Percentiles rank a stretch among this genome's conserved stretches.
Evolutionary conservation across 495 filamentous ascomycete species (phyloP).

Genomic region (Lasiosphaeria hispida): DNA sequence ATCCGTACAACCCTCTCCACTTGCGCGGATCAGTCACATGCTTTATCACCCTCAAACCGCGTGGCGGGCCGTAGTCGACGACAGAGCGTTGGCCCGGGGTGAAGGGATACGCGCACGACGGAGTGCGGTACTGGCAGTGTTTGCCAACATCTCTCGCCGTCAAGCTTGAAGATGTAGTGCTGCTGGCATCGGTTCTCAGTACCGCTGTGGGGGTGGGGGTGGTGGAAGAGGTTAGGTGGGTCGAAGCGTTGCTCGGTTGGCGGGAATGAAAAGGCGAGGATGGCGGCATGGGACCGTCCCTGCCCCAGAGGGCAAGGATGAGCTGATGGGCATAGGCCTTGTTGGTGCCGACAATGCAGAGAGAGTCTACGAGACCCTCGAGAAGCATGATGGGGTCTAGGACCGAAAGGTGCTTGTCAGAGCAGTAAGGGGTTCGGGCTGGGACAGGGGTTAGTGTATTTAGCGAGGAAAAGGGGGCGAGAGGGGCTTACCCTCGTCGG

Average conservation of each 20-base stretch:
- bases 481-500: slow-evolving; percentile 4
- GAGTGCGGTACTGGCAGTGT: slow-evolving; percentile 18
- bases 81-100: slow-evolving; percentile 22
- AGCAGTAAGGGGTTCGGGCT: slow-evolving; percentile 16
- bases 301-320: slow-evolving; percentile 18
- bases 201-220: too few relatives aligned
- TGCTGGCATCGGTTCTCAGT: too few relatives aligned
- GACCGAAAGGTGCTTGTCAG: slow-evolving; percentile 17
- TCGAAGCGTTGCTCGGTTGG: too few relatives aligned
- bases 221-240: too few relatives aligned
- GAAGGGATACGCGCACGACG: slow-evolving; percentile 19
- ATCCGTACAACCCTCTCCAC: slow-evolving; percentile 18
- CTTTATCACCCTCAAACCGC: slow-evolving; percentile 8
- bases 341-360: slow-evolving; percentile 26
- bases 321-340: slow-evolving; percentile 20
- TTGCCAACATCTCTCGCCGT: not conserved
- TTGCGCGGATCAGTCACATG: slow-evolving; percentile 15
- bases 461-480: too few relatives aligned
- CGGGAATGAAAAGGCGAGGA: not conserved
- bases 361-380: slow-evolving; percentile 15
- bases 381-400: slow-evolving; percentile 26
- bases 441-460: not conserved
- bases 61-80: slow-evolving; percentile 8
- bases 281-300: not conserved
- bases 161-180: too few relatives aligned